Evolutionary conservation across 1,284 basidiomycete genomes (phyloP).

Genomic region (Jaminaea rosea): DNA sequence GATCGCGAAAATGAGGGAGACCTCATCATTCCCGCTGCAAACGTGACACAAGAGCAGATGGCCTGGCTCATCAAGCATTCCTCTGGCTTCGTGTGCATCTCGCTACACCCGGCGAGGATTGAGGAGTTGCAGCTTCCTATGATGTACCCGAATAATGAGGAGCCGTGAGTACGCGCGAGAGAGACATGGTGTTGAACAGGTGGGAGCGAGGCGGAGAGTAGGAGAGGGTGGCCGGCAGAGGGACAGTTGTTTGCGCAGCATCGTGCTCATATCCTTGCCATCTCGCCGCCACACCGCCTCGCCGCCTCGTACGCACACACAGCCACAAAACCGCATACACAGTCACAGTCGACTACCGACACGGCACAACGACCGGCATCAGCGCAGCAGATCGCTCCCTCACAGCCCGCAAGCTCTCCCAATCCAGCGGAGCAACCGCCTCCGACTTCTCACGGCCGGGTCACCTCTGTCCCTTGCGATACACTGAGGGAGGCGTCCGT

Average conservation of each 20-base stretch:
- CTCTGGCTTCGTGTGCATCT: slow-evolving; percentile 80
- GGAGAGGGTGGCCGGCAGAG: too few species aligned
- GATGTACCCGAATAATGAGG: slow-evolving; percentile 85
- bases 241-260: too few species aligned
- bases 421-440: slow-evolving; percentile 36
- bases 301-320: too few species aligned
- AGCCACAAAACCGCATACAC: slow-evolving; percentile 95
- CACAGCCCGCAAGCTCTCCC: slow-evolving; percentile 71
- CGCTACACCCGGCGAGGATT: slow-evolving; percentile 67
- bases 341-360: slow-evolving; percentile 84
- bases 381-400: slow-evolving; percentile 88
- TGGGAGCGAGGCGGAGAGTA: too few species aligned
- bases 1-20: slow-evolving; percentile 47
- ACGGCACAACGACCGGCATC: slow-evolving; percentile 92
- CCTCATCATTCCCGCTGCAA: slow-evolving; percentile 36
- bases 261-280: too few species aligned
- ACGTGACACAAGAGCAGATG: slow-evolving; percentile 87
- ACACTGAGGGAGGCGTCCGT: slow-evolving; percentile 73
- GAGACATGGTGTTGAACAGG: too few species aligned
- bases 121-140: slow-evolving; percentile 77
- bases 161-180: too few species aligned
- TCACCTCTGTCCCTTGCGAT: slow-evolving; percentile 86
- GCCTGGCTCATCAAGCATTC: slow-evolving; percentile 95
- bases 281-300: too few species aligned
- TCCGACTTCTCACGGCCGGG: slow-evolving; percentile 83